Percentiles rank a stretch among this genome's conserved stretches.
Conservation (phyloP, 148 eudicot genomes). For the Tetragonia tetragonoides region DNA sequence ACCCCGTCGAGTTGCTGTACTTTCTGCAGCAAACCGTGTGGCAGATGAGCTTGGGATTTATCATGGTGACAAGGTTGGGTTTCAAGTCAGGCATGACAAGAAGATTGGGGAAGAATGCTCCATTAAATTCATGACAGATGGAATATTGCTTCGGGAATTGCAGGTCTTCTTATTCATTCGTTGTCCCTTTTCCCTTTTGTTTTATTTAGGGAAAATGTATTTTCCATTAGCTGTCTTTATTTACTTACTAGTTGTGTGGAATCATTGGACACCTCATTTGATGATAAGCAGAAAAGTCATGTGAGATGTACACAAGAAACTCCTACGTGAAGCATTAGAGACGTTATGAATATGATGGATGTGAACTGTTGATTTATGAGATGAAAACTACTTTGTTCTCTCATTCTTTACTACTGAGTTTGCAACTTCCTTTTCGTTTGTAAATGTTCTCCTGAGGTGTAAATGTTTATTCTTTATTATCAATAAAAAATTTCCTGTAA, state of each 20-base stretch:
- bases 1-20: slow-evolving; percentile 95
- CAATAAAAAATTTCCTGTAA: too few species aligned
- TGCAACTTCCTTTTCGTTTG: too few species aligned
- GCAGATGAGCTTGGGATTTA: slow-evolving; percentile 80
- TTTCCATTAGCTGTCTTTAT: background rate
- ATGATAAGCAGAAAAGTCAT: too few species aligned
- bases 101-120: slow-evolving; percentile 64
- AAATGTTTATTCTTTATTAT: too few species aligned
- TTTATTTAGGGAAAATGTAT: background rate
- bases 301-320: too few species aligned
- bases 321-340: too few species aligned
- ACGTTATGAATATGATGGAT: too few species aligned
- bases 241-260: background rate
- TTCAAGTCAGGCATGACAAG: slow-evolving; percentile 90
- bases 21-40: slow-evolving; percentile 92
- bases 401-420: background rate
- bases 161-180: slow-evolving; percentile 61
- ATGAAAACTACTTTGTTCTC: background rate
- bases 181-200: background rate
- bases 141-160: slow-evolving; percentile 89
- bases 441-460: too few species aligned
- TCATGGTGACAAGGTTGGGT: slow-evolving; percentile 88
- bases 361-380: too few species aligned
- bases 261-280: too few species aligned
- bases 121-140: slow-evolving; percentile 98